Base-by-base conservation (phyloP, 1,284 basidiomycete genomes). In the Taiwanofungus camphoratus region DNA sequence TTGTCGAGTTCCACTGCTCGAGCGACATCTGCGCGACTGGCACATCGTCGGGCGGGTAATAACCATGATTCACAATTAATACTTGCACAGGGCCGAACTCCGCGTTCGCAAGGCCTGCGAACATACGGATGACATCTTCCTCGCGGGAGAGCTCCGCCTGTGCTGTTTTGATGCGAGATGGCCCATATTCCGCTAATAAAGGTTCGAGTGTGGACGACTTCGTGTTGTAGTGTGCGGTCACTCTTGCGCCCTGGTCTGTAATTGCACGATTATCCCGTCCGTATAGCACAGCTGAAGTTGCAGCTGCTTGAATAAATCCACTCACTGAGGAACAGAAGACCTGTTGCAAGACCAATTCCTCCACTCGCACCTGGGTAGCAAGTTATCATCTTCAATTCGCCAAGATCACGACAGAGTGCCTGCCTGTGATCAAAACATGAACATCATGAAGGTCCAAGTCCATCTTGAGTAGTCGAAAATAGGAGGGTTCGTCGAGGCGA, bases 191-290 rank as follows among this genome's bases (percentile, higher is more conserved):
- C 8, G 56, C 54, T 12, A 63, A 42, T 13, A 84, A 63, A 2
- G 67, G 60, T 5, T 70, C 59, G 9, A 86, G 63, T 0, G 76
- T 60, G 0, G 61, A 56, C 13, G 64, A 53, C 33, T 71, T 79
- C 9, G 74, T 71, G 60, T 86, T 81, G 61, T 82, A 89, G 56
- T 87, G 83, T 0, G 82, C 84, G 0, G 82, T 79, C 6, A 89
- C 82, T 46, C 71, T 73, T 3, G 85, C 81, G 3, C 82, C 82
- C 52, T 82, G 77, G 29, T 76, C 82, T 86, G 56, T 32, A 26
- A n/a, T n/a, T n/a, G n/a, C 9, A 33, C 19, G 15, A 6, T n/a
- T 36, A 36, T 39, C 40, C 30, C 26, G 21, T 22, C 9, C 42
- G 22, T 7, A 30, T 42, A 23, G 20, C 22, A 13, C 37, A 24